Base-by-base conservation (phyloP, 208 protist species). In the Trypanosoma lewisi region DNA sequence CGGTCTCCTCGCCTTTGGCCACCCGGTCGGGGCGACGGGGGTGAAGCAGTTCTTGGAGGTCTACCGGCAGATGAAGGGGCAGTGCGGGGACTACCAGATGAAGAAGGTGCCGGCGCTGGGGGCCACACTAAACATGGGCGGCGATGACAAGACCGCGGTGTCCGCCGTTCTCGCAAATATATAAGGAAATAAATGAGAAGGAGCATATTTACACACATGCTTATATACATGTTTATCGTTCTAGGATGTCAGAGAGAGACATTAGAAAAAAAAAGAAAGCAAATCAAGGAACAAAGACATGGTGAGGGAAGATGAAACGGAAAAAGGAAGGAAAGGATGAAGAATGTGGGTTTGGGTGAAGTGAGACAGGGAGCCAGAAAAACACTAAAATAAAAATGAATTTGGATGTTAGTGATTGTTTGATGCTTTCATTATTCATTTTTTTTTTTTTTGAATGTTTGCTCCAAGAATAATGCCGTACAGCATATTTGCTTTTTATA, bases 1-100 rank as follows among this genome's bases (percentile, higher is more conserved):
- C 60, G 93, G 93, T 59, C 83, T 97, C 11, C 75, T 96, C 21
- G n/a, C 80, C 42, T 96, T 95, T 63, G 93, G 93, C 53, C 93
- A 97, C 65, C 93, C 93, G 5, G 87, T 96, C 28, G 91, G 91
- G 7, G 87, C 88, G 6, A 96, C 91, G 19, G 91, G 91, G 25
- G 66, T 96, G n/a, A 96, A 96, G 75, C 92, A 97, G 75, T 33
- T 97, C 23, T 79, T 96, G 77, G 92, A 97, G 75, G 62, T 97
- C 11, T 97, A 93, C 73, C 78, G 90, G 14, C 92, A 97, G 67
- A 96, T 97, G 92, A 97, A 97, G 82, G 89, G 89, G 0, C 73
- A 80, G 58, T 92, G 85, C 59, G 92, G 86, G 8, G 86, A 84
- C 8, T 97, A 97, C 68, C 92, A 97, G 70, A 63, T 97, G 61